Evolutionary conservation across 2,329 filamentous ascomycete genomes (phyloP).

Genomic region (Plenodomus biglobosus): DNA sequence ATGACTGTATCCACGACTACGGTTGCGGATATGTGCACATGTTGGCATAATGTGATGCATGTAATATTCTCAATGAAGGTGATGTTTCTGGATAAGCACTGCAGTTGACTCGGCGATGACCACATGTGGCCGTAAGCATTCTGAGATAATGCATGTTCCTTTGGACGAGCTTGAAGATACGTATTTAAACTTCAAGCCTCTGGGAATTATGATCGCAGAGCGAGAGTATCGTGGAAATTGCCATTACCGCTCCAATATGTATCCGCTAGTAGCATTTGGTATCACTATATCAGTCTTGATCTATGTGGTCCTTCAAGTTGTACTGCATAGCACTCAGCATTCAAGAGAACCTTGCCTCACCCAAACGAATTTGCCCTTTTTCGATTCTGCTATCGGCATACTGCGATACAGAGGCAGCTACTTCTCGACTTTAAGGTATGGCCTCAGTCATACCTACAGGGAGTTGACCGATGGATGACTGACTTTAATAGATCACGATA

Average conservation of each 20-base stretch:
- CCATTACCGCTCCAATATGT: constrained; percentile 3
- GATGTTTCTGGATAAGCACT: background rate
- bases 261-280: constrained; percentile 1
- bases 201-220: no score
- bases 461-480: background rate
- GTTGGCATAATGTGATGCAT: background rate
- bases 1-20: background rate
- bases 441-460: background rate
- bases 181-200: background rate
- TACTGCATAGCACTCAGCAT: constrained; percentile 16
- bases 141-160: background rate
- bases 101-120: background rate
- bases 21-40: background rate
- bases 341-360: constrained; percentile 17
- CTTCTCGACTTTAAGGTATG: constrained; percentile 14
- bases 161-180: background rate
- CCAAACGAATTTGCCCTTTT: constrained; percentile 15
- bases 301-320: constrained; percentile 5
- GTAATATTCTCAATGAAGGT: background rate
- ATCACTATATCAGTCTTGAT: background rate
- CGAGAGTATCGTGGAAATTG: no score
- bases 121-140: background rate
- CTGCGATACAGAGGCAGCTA: constrained; percentile 17
- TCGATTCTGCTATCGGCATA: constrained; percentile 20
- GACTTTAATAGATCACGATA: constrained; percentile 11